Evolutionary conservation across 306 rosid genomes (phyloP).

Genomic region (Cucumis cinereus): DNA sequence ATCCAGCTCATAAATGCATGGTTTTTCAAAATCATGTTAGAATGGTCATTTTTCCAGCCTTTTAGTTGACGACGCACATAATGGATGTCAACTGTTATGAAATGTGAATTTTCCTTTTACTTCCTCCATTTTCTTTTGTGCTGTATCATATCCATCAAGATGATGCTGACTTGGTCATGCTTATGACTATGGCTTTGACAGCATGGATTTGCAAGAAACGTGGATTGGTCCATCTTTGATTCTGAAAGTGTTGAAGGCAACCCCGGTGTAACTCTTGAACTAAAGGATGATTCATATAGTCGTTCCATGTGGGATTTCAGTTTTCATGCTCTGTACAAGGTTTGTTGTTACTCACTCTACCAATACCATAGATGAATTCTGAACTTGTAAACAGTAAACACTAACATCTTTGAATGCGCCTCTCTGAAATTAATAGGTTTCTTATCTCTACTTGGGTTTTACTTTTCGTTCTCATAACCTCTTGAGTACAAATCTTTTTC

Average conservation of each 20-base stretch:
- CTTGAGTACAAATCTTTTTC: not conserved
- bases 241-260: slow-evolving; percentile 66
- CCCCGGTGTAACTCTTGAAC: slow-evolving; percentile 58
- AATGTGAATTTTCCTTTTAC: not conserved
- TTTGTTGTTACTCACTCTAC: slow-evolving; percentile 16
- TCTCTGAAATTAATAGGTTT: not conserved
- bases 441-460: not conserved
- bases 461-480: not conserved
- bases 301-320: slow-evolving; percentile 90
- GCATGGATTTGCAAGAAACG: slow-evolving; percentile 91
- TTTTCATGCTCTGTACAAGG: slow-evolving; percentile 88
- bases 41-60: not conserved
- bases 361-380: not conserved
- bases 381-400: not conserved
- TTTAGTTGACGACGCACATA: not conserved
- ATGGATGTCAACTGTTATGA: not conserved
- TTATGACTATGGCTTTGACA: slow-evolving; percentile 20
- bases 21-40: not conserved
- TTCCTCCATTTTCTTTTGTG: not conserved
- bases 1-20: not conserved
- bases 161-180: not conserved
- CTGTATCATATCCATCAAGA: not conserved
- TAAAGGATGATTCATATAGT: slow-evolving; percentile 68
- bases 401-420: not conserved
- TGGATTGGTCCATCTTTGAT: slow-evolving; percentile 72